These are phyloP conservation scores for Saccharomyces hybrid DNA, from an alignment of 1,139 yeast species.

Conservation along the genomic window DNA sequence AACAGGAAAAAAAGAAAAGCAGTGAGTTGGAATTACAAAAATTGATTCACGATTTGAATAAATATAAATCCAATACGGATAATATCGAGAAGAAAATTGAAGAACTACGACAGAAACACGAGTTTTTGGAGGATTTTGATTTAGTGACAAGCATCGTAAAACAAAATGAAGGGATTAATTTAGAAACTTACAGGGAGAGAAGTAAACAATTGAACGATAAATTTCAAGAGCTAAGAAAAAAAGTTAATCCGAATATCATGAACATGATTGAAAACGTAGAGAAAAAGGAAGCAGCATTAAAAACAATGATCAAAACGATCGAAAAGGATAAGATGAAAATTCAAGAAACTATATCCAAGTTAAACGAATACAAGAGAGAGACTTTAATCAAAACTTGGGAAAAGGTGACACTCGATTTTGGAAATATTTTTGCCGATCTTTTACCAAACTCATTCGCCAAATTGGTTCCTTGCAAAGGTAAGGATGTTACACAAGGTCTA, in stretches of 20 bases:
- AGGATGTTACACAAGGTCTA: conserved; percentile 82
- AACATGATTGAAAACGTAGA: conserved; percentile 91
- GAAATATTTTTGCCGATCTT: conserved; percentile 79
- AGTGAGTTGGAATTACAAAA: conserved; percentile 51
- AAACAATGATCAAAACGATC: conserved; percentile 76
- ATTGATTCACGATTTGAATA: conserved; percentile 57
- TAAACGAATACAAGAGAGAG: conserved; percentile 79
- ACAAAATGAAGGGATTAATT: conserved; percentile 55
- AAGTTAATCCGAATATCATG: conserved; percentile 85
- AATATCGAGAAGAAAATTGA: conserved; percentile 41
- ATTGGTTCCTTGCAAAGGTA: conserved; percentile 69
- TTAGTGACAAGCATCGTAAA: conserved; percentile 47
- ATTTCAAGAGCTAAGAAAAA: conserved; percentile 69
- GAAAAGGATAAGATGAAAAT: conserved; percentile 88
- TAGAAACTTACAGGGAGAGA: conserved; percentile 55
- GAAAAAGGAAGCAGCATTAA: conserved; percentile 72
- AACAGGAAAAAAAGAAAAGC: conserved; percentile 45
- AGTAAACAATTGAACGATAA: conserved; percentile 52
- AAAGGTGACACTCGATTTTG: conserved; percentile 83
- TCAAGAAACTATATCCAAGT: conserved; percentile 73
- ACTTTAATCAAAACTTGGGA: conserved; percentile 79
- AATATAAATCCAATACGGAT: conserved; percentile 40
- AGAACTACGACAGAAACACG: conserved; percentile 47
- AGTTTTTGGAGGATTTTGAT: conserved; percentile 66
- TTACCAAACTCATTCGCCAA: conserved; percentile 89